Evolutionary conservation across 345 rosid genomes (phyloP), one percentile per base, ranked within the genome.

Genomic region (Rhodomyrtus tomentosa): DNA sequence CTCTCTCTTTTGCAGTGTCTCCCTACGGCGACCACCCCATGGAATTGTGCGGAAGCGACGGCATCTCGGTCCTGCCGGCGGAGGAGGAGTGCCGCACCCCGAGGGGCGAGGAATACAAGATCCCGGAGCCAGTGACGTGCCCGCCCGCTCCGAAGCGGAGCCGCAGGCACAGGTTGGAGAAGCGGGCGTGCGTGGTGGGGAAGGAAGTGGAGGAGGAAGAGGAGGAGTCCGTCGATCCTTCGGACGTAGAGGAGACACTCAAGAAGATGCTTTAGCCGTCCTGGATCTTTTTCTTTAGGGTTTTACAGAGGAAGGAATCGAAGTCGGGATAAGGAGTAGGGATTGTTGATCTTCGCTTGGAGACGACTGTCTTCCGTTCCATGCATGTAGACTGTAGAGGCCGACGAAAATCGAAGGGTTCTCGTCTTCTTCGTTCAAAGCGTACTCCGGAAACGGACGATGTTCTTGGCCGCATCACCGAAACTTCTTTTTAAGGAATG

Each of bases 111-210:
- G 85, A 87, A 83, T 48, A 84, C 54, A 79, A 51, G 83, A 89
- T 89, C 62, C 87, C 89, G 2, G 82, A 73, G 27, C 53, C 51
- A 49, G 12, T 21, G 36, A 55, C 82, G 7, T 90, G 91, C 81
- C 91, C 92, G 12, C 91, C 92, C 1, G 89, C 92, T 1, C 92
- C 90, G 2, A 89, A 74, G 86, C 84, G 87, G 79, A 68, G 79
- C 79, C 79, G 79, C 79, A 18, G 25, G 79, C 45, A 36, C 79
- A 9, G 79, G 45, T 68, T 45, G 22, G 79, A 68, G 79, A 68
- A 45, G 79, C 45, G 6, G 5, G 45, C 25, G 79, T 18, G 45
- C 79, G 13, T 20, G 42, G 45, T 32, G 74, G 74, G 22, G 40
- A 62, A 18, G 45, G 25, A 68, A 11, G 12, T 7, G 13, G 6